Percentiles rank a stretch among this genome's conserved stretches.
Evolutionary conservation across 2,329 filamentous ascomycete species (phyloP).

Genomic region (Penicillium sp.): DNA sequence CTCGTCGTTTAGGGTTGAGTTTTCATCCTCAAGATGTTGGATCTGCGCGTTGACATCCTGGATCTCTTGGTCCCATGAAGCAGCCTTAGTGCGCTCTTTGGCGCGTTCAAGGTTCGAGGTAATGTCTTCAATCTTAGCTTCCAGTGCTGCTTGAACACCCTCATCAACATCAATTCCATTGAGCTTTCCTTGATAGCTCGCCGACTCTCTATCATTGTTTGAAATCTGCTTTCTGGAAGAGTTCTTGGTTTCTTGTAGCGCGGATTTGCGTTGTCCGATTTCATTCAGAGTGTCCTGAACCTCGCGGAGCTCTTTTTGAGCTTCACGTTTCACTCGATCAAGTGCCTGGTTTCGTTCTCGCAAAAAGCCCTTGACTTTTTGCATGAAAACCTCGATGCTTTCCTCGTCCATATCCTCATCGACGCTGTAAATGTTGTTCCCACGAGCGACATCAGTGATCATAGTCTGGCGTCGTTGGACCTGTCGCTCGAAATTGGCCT

Average conservation of each 20-base stretch:
- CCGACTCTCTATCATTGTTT: slow-evolving; percentile 70
- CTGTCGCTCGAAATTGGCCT: slow-evolving; percentile 82
- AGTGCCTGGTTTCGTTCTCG: slow-evolving; percentile 77
- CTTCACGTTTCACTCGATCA: slow-evolving; percentile 72
- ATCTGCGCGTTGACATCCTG: slow-evolving; percentile 66
- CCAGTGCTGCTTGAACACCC: slow-evolving; percentile 74
- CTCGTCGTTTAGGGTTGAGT: slow-evolving; percentile 73
- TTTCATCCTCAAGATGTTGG: slow-evolving; percentile 69
- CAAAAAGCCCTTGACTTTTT: slow-evolving; percentile 71
- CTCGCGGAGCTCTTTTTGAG: slow-evolving; percentile 70
- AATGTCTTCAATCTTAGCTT: slow-evolving; percentile 71
- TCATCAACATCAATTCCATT: slow-evolving; percentile 81
- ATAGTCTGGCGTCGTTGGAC: slow-evolving; percentile 69
- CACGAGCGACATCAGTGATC: slow-evolving; percentile 74
- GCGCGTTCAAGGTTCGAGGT: slow-evolving; percentile 62
- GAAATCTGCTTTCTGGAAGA: slow-evolving; percentile 71
- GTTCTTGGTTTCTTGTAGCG: slow-evolving; percentile 71
- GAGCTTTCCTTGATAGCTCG: slow-evolving; percentile 66
- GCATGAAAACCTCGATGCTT: slow-evolving; percentile 74
- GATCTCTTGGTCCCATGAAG: slow-evolving; percentile 71
- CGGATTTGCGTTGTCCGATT: slow-evolving; percentile 72
- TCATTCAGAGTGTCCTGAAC: slow-evolving; percentile 72
- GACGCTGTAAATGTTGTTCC: slow-evolving; percentile 80
- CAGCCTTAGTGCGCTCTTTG: slow-evolving; percentile 62
- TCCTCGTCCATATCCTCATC: slow-evolving; percentile 75